Base-by-base conservation (phyloP, 352 stramenopile genomes). In the Phytophthora megakarya region DNA sequence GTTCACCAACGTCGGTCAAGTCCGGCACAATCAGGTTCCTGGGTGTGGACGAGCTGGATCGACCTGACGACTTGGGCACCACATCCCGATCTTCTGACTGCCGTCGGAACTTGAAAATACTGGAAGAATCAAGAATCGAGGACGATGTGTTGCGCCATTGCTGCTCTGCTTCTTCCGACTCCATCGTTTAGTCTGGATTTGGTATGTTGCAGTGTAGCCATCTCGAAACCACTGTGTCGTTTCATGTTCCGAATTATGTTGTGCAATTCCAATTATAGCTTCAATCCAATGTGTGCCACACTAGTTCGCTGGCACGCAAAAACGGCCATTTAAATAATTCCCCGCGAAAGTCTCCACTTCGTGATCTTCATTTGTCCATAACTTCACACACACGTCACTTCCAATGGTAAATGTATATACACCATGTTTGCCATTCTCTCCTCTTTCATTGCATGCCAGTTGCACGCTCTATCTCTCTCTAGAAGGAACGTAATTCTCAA, bases 61-160 rank as follows among this genome's bases (percentile, higher is more conserved):
- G 33, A 12, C 66, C 66, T 16, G 60, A 70, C 12, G 66, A 70
- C 43, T 67, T 73, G 16, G 48, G 32, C 1, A 65, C 56, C 21
- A 63, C 46, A 15, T 28, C 51, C 8, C 8, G 61, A 32, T 42
- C 47, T 43, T 63, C 48, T 42, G 40, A 30, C 25, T 62, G 43
- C 1, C 73, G 57, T 13, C 73, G 66, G 37, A 86, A 81, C 69
- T 73, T 61, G 60, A 77, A 84, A 21, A 82, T 77, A 42, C 51
- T 56, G 19, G 47, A 40, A 8, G 45, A 25, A 23, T 54, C 18
- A 38, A 53, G 47, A 3, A 16, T 22, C 23, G 60, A 58, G 13
- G 65, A 59, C 12, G 47, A 46, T 13, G 16, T 5, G 26, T 44
- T 33, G 21, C 21, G 50, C 47, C 45, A 52, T 45, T 69, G 39